Percentiles rank a stretch among this genome's conserved stretches.
Conservation (phyloP, 2,329 filamentous ascomycete genomes). For the Zasmidium citrigriseum region DNA sequence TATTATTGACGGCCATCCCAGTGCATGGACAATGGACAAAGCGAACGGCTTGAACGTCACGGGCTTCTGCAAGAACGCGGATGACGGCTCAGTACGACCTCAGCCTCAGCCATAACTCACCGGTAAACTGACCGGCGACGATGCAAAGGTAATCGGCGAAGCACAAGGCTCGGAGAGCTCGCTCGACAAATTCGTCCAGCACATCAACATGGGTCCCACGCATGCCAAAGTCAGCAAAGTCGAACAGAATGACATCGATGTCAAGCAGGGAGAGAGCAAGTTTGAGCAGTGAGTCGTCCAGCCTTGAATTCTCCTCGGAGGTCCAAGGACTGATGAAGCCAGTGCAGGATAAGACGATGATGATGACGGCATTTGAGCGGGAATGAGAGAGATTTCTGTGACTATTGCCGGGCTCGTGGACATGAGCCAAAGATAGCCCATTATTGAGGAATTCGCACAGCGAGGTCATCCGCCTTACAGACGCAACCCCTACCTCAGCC, state of each 20-base stretch:
- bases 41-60: slow-evolving; percentile 47
- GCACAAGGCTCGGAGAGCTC: slow-evolving; percentile 72
- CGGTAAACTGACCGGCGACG: not conserved
- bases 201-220: slow-evolving; percentile 72
- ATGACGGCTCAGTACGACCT: slow-evolving; percentile 44
- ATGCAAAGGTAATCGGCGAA: slow-evolving; percentile 81
- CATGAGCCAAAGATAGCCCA: not conserved
- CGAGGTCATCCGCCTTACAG: not conserved
- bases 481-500: not conserved
- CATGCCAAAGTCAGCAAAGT: slow-evolving; percentile 73
- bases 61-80: slow-evolving; percentile 49
- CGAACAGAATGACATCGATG: slow-evolving; percentile 66
- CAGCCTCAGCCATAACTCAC: not conserved
- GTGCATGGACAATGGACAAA: slow-evolving; percentile 45
- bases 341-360: slow-evolving; percentile 14
- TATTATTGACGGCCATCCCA: slow-evolving; percentile 18
- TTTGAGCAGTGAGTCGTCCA: slow-evolving; percentile 50
- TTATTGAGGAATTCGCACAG: not conserved
- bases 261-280: slow-evolving; percentile 65
- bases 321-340: not conserved
- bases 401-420: not conserved
- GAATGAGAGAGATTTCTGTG: not conserved
- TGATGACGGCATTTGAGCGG: not conserved
- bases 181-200: slow-evolving; percentile 70
- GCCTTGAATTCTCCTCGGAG: not conserved